Evolutionary conservation across 257 asterid species (phyloP), one percentile per base, ranked within the genome.

Genomic region (Przewalskia tangutica): DNA sequence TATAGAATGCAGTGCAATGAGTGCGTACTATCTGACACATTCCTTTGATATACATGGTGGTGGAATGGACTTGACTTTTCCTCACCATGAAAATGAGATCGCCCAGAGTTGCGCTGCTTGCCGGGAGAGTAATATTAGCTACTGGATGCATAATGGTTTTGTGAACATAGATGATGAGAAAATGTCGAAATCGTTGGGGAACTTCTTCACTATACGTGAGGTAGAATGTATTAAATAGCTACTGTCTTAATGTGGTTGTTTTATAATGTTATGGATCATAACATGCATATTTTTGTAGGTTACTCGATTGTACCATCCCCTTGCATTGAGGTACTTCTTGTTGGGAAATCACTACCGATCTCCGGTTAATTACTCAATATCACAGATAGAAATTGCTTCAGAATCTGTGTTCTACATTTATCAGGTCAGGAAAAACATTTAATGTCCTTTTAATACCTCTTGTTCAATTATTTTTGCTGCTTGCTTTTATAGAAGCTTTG

Each of bases 1-100:
- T 86, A 95, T 93, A 46, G 97, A 92, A 66, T 95, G 98, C 91
- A 95, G 97, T 85, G 98, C 98, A 27, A 95, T 93, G 97, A 95
- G 98, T 85, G 92, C 97, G 86, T 89, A 89, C 8, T 95, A 95
- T 82, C 86, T 95, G 89, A 89, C 97, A 3, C 94, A 89, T 73
- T 13, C 88, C 77, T 95, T 95, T 84, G 98, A 93, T 84, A 91
- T 93, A 86, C 98, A 93, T 85, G 98, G 98, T 58, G 98, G 98
- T 64, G 98, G 98, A 79, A 92, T 93, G 97, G 98, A 95, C 89
- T 87, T 92, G 90, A 90, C 86, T 77, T 93, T 93, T 82, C 98
- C 98, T 54, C 98, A 91, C 83, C 98, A 93, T 66, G 98, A 95
- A 82, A 93, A 95, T 82, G 98, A 93, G 90, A 84, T 95, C 64